These are phyloP conservation scores for Tinospora cordifolia DNA, from an alignment of 164 flowering plant genomes.

Conservation along the genomic window DNA sequence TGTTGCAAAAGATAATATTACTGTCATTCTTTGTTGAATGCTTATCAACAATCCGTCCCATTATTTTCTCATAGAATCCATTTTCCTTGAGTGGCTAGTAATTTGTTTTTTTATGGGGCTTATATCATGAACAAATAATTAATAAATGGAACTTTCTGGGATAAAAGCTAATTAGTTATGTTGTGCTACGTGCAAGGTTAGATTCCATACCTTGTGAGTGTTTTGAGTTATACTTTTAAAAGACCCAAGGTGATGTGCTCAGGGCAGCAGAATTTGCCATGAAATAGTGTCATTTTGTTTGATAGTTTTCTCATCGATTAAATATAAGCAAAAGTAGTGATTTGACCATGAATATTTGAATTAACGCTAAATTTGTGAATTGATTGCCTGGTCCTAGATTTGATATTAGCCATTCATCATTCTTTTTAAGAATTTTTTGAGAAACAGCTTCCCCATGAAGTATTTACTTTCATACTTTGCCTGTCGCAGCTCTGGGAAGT, in stretches of 20 bases:
- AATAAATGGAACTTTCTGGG: too few relatives aligned
- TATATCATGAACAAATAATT: too few relatives aligned
- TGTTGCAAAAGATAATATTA: too few relatives aligned
- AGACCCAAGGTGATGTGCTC: background rate
- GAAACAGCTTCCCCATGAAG: background rate
- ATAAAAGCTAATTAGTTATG: too few relatives aligned
- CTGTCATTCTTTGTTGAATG: too few relatives aligned
- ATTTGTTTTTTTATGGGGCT: too few relatives aligned
- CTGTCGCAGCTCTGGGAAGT: conserved; percentile 64
- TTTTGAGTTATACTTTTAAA: too few relatives aligned
- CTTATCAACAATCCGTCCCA: too few relatives aligned
- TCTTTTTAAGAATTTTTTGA: background rate
- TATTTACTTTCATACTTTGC: conserved; percentile 2
- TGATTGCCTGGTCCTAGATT: background rate
- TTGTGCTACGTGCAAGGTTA: too few relatives aligned
- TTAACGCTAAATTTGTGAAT: background rate
- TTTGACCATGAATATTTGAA: background rate
- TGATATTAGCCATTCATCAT: background rate
- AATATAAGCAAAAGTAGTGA: background rate
- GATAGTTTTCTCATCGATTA: background rate
- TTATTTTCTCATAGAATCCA: too few relatives aligned
- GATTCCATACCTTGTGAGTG: too few relatives aligned
- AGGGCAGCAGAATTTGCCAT: background rate
- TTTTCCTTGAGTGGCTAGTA: too few relatives aligned
- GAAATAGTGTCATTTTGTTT: background rate